These are phyloP conservation scores for Neonectria ditissima DNA, from an alignment of 2,329 filamentous ascomycete species.

Conservation along the genomic window DNA sequence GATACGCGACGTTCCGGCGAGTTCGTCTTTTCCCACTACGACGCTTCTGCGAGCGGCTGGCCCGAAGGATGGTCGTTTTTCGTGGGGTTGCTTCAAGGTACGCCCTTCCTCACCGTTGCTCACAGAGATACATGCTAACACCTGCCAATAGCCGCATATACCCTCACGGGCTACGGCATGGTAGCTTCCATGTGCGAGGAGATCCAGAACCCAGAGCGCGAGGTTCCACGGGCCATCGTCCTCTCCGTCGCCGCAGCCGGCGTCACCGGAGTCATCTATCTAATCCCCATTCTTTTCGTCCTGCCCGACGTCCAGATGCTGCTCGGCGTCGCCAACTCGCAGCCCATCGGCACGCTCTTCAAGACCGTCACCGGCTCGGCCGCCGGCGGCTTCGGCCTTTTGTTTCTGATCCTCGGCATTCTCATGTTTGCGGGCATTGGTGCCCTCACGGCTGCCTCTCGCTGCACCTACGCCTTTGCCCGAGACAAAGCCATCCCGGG, in stretches of 20 bases:
- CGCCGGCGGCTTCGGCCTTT: slow-evolving; percentile 78
- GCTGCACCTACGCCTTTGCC: slow-evolving; percentile 82
- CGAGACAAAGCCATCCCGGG: slow-evolving; percentile 81
- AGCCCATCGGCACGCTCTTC: slow-evolving; percentile 82
- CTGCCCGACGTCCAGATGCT: slow-evolving; percentile 75
- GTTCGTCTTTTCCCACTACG: slow-evolving; percentile 76
- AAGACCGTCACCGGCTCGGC: slow-evolving; percentile 79
- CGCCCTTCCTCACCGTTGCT: slow-evolving; percentile 1
- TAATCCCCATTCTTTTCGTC: slow-evolving; percentile 82
- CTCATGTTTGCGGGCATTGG: slow-evolving; percentile 82
- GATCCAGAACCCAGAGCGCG: slow-evolving; percentile 69
- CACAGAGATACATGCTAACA: slow-evolving; percentile 20
- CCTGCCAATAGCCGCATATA: slow-evolving; percentile 50
- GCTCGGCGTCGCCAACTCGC: slow-evolving; percentile 74
- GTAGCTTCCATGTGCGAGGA: slow-evolving; percentile 69
- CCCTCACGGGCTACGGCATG: slow-evolving; percentile 62
- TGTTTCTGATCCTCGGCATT: slow-evolving; percentile 82
- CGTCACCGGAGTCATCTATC: slow-evolving; percentile 71
- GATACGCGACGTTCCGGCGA: slow-evolving; percentile 72
- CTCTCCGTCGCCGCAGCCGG: slow-evolving; percentile 74
- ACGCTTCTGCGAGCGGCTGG: slow-evolving; percentile 77
- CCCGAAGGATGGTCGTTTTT: slow-evolving; percentile 72
- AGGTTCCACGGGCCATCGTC: slow-evolving; percentile 76
- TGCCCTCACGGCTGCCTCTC: slow-evolving; percentile 77
- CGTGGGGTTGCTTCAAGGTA: slow-evolving; percentile 64